phyloP scores from a whole-genome alignment of 2,329 filamentous ascomycete genomes.

The Beauveria medogensis region DNA sequence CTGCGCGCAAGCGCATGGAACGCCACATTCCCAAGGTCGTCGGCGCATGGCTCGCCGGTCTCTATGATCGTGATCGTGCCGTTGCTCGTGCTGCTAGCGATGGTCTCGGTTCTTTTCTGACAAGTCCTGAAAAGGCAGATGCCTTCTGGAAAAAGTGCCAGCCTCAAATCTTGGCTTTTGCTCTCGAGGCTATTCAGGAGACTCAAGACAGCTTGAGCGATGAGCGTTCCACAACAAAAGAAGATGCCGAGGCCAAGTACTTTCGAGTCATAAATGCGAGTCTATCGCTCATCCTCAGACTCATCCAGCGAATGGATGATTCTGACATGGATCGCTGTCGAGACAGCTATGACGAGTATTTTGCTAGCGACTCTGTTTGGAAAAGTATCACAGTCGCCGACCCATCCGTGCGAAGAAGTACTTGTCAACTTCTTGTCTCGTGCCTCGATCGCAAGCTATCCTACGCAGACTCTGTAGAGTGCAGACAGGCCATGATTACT shows the following conservation, averaged over 20 bases:
- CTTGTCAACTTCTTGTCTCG: slow-evolving; percentile 42
- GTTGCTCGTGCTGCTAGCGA: slow-evolving; percentile 71
- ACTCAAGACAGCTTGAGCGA: slow-evolving; percentile 79
- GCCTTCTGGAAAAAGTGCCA: slow-evolving; percentile 79
- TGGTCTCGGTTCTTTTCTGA: slow-evolving; percentile 67
- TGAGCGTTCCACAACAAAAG: slow-evolving; percentile 71
- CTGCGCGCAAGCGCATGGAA: slow-evolving; percentile 73
- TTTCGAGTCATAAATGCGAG: slow-evolving; percentile 58
- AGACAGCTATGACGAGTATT: slow-evolving; percentile 55
- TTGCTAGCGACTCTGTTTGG: slow-evolving; percentile 61
- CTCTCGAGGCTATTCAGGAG: slow-evolving; percentile 71
- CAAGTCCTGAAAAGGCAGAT: slow-evolving; percentile 67
- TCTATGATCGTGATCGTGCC: slow-evolving; percentile 75
- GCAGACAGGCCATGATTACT: slow-evolving; percentile 55
- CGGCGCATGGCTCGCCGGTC: slow-evolving; percentile 83
- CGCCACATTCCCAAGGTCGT: slow-evolving; percentile 69
- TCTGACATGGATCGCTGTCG: slow-evolving; percentile 52
- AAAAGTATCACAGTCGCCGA: slow-evolving; percentile 57
- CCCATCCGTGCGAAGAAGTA: slow-evolving; percentile 39
- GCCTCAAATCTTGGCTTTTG: slow-evolving; percentile 71
- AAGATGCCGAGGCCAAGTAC: slow-evolving; percentile 83
- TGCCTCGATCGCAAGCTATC: slow-evolving; percentile 42
- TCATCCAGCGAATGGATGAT: slow-evolving; percentile 40
- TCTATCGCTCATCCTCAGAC: slow-evolving; percentile 45
- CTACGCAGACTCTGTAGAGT: slow-evolving; percentile 39